Base-by-base conservation (phyloP, 345 rosid genomes). In the Litchi chinensis region DNA sequence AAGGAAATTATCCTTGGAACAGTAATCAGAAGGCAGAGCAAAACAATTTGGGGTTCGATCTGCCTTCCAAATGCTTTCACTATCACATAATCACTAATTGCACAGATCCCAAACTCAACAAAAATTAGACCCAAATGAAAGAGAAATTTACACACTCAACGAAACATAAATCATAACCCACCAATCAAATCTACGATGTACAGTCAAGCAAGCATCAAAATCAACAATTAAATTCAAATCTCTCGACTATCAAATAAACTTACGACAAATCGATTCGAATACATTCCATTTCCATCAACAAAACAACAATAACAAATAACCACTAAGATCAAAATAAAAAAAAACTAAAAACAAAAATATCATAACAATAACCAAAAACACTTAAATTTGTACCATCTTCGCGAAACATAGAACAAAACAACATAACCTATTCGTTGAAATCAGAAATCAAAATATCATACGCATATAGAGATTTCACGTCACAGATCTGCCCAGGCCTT, bases 401-500 rank as follows among this genome's bases (percentile, higher is more conserved):
- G 13, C 57, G 0, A 62, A 16, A 74, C 3, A 11, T 13, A 24
- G 16, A 62, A 32, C 28, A 64, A 64, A 75, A 13, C 19, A 40
- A 41, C 16, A 44, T 3, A 62, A 26, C 13, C 9, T 60, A 60
- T n/a, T 62, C 6, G 43, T 16, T 24, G 32, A 24, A 21, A 19
- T 39, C 11, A 44, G 11, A 10, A 8, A 62, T 18, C 5, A 28
- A 13, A 32, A 21, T 5, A 68, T 68, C 44, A 41, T 68, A 62
- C 7, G 48, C 73, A 37, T 77, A 68, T 60, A 68, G 64, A 24
- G 59, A 70, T 28, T 66, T 6, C n/a, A 43, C 65, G 56, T 6
- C n/a, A 43, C 65, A 64, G 72, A 71, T 77, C 66, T 59, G 73
- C 67, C 2, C 68, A 46, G 65, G 11, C 65, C 59, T 24, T 59